These are phyloP conservation scores for Trichoderma cornu-damae DNA, from an alignment of 2,329 filamentous ascomycete species.

Conservation along the genomic window DNA sequence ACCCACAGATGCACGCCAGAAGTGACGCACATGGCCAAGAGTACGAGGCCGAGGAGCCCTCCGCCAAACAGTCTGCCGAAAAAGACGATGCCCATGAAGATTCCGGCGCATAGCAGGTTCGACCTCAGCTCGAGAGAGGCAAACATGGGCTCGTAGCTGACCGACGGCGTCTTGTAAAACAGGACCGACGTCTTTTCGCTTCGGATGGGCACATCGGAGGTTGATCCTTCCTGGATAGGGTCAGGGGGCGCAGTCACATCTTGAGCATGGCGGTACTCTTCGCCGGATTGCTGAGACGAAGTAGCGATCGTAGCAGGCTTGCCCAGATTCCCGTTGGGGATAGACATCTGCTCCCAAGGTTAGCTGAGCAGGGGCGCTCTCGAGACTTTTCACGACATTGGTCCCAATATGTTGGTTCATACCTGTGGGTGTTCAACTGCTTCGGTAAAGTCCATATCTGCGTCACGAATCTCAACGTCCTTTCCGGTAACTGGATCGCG, in stretches of 20 bases:
- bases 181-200: constrained; percentile 95
- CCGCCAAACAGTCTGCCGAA: constrained; percentile 77
- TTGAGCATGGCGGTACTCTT: constrained; percentile 79
- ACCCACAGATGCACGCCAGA: constrained; percentile 85
- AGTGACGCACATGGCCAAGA: constrained; percentile 63
- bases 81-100: constrained; percentile 69
- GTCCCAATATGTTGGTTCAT: constrained; percentile 19
- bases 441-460: constrained; percentile 63
- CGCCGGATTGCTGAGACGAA: constrained; percentile 62
- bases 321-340: constrained; percentile 84
- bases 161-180: constrained; percentile 87
- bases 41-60: constrained; percentile 68
- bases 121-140: constrained; percentile 67
- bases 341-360: constrained; percentile 53
- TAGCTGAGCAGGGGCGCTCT: neutral
- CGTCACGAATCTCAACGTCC: constrained; percentile 80
- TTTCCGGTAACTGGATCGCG: constrained; percentile 85
- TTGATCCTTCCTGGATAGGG: constrained; percentile 73
- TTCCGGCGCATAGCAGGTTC: constrained; percentile 62
- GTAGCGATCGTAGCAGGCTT: constrained; percentile 70
- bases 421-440: constrained; percentile 67
- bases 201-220: constrained; percentile 90
- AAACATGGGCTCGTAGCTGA: constrained; percentile 89
- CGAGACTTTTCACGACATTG: neutral
- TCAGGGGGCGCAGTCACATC: constrained; percentile 89